Conservation (phyloP, 179 eudicot genomes). For the Drosera spatulata region DNA sequence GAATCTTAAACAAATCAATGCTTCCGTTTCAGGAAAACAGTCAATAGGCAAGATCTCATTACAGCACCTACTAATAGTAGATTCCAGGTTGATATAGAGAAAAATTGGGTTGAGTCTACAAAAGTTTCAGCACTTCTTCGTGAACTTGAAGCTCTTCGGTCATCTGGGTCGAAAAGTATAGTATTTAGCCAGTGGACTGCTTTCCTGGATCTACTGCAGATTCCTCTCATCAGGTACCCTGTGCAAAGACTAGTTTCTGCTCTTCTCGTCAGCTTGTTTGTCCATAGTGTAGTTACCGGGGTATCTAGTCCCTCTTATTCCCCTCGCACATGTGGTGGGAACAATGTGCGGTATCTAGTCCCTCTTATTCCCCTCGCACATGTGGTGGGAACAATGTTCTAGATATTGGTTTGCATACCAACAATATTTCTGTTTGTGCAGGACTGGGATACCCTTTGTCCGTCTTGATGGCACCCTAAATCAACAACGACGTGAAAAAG, state of each 20-base stretch:
- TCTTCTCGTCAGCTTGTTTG: too few relatives aligned
- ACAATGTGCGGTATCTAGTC: too few relatives aligned
- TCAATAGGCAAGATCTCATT: constrained; percentile 78
- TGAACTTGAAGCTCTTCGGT: constrained; percentile 61
- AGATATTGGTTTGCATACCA: too few relatives aligned
- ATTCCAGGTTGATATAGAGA: constrained; percentile 70
- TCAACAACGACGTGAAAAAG: constrained; percentile 92
- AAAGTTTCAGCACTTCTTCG: constrained; percentile 65
- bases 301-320: too few relatives aligned
- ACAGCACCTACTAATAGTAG: constrained; percentile 95
- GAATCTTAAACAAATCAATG: constrained; percentile 1
- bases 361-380: too few relatives aligned
- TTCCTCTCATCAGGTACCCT: constrained; percentile 78
- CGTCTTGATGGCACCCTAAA: constrained; percentile 94
- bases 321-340: too few relatives aligned
- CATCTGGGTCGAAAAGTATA: constrained; percentile 78
- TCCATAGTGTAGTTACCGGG: too few relatives aligned
- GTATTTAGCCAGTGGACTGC: constrained; percentile 99
- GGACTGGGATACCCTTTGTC: constrained; percentile 73
- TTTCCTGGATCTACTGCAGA: constrained; percentile 83
- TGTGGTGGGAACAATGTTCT: too few relatives aligned
- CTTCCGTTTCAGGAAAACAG: constrained; percentile 42
- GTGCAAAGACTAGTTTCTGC: too few relatives aligned
- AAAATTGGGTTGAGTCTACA: constrained; percentile 94
- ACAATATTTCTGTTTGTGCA: constrained; percentile 12